Evolutionary conservation across 352 stramenopile genomes (phyloP).

Genomic region (Phytopythium montanum): DNA sequence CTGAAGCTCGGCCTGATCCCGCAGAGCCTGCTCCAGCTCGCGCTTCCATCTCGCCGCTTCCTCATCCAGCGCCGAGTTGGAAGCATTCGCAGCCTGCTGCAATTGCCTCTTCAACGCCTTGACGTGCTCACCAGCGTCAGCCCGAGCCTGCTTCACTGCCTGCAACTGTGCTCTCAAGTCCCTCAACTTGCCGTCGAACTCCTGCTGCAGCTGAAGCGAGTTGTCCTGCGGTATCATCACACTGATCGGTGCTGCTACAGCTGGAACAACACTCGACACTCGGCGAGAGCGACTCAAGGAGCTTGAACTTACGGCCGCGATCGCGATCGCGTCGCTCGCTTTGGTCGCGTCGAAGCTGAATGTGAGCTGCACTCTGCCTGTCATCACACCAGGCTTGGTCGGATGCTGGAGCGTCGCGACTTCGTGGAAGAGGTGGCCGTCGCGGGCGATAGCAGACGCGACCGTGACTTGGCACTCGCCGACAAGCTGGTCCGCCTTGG

Average conservation of each 20-base stretch:
- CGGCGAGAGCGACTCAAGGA: neutral
- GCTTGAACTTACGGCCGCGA: neutral
- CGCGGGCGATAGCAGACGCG: constrained; percentile 59
- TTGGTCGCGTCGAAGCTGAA: constrained; percentile 66
- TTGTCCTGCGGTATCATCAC: constrained; percentile 7
- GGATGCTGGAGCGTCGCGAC: constrained; percentile 47
- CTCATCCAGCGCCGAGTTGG: constrained; percentile 18
- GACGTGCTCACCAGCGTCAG: constrained; percentile 52
- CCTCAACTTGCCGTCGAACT: constrained; percentile 13
- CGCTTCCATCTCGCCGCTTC: constrained; percentile 47
- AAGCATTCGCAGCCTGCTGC: constrained; percentile 21
- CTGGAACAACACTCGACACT: neutral
- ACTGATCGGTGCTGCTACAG: neutral
- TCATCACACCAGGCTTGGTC: constrained; percentile 10
- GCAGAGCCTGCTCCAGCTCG: constrained; percentile 44
- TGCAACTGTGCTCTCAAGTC: constrained; percentile 22
- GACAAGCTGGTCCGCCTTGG: constrained; percentile 62
- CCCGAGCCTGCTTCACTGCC: constrained; percentile 29
- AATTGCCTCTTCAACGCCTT: constrained; percentile 39
- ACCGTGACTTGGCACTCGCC: constrained; percentile 75
- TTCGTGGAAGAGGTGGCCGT: constrained; percentile 73
- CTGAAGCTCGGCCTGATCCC: constrained; percentile 42
- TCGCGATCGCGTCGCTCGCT: constrained; percentile 7
- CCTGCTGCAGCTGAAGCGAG: constrained; percentile 10
- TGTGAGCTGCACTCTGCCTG: constrained; percentile 39